Percentiles rank a stretch among this genome's conserved stretches.
phyloP scores from a whole-genome alignment of 257 asterid species.

The Thymus mandschuricus region DNA sequence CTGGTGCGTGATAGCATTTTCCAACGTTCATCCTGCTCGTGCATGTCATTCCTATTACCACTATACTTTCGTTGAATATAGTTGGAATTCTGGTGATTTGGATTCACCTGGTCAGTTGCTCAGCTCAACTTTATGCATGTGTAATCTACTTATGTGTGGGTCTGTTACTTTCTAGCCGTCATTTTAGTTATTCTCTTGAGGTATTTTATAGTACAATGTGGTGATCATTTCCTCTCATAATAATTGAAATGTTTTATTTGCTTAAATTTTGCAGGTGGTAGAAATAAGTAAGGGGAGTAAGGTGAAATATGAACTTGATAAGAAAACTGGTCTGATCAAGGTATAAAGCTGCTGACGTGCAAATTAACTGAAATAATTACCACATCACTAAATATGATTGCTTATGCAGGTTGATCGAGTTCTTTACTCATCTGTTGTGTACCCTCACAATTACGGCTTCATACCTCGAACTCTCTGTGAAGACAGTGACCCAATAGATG shows the following conservation, averaged over 20 bases:
- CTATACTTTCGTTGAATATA: background rate
- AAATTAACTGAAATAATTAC: background rate
- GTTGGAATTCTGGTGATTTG: background rate
- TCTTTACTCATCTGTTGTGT: conserved; percentile 94
- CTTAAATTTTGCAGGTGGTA: conserved; percentile 63
- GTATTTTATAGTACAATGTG: background rate
- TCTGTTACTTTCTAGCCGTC: conserved; percentile 16
- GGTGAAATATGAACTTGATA: conserved; percentile 97
- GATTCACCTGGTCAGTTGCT: background rate
- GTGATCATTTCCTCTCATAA: conserved; percentile 8
- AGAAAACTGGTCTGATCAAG: conserved; percentile 92
- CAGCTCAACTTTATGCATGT: conserved; percentile 4
- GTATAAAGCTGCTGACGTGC: conserved; percentile 37
- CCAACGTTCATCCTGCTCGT: background rate
- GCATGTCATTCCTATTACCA: background rate
- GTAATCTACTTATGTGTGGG: conserved; percentile 2
- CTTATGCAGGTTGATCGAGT: conserved; percentile 83
- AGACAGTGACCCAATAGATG: conserved; percentile 94
- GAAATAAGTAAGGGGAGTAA: conserved; percentile 92
- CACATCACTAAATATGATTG: conserved; percentile 19
- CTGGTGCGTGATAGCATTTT: conserved; percentile 3
- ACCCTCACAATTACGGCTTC: conserved; percentile 97
- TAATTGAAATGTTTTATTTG: background rate
- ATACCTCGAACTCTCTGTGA: conserved; percentile 94
- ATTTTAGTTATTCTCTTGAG: conserved; percentile 3